Evolutionary conservation across 176 grass and related monocot species (phyloP), one percentile per base, ranked within the genome.

Genomic region (Avena eriantha): DNA sequence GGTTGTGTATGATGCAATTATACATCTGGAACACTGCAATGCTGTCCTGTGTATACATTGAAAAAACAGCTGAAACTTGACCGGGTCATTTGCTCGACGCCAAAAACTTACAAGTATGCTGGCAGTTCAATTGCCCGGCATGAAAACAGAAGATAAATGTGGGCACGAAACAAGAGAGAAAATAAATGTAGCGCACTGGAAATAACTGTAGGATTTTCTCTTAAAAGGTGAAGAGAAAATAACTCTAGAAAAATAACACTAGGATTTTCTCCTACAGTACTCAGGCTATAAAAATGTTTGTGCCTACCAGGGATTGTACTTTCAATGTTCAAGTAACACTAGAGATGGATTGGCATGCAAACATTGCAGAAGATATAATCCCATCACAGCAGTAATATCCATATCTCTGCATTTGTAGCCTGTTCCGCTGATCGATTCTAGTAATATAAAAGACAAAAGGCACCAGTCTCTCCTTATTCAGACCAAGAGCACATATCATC

Each of bases 101-200:
- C 56, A 54, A 81, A 80, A 85, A 85, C 49, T 81, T 58, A 58
- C 4, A 9, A n/a, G 0, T 58, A 58, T 21, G 19, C 7, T 21
- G 55, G 7, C 0, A 1, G 54, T 21, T 56, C 18, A 19, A 7
- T 56, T 19, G 54, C 14, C 18, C 18, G 4, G 54, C 54, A 21
- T 56, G 49, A 56, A 56, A 19, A 58, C 4, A 12, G 7, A 19
- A 58, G 18, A 17, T 54, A 54, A 54, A 24, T 51, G 49, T 3
- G 15, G 49, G 11, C 11, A 16, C 49, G 4, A 11, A 51, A 14
- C 49, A 51, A 11, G 49, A 15, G 49, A 15, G 3, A 51, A 51
- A 51, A 51, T 51, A 50, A 60, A 60, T 60, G 58, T 23, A 23
- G 58, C n/a, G 0, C 58, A 60, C 21, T 22, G 8, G 21, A 60